phyloP scores from a whole-genome alignment of 106 monocot species.

The Phalaenopsis equestris region DNA sequence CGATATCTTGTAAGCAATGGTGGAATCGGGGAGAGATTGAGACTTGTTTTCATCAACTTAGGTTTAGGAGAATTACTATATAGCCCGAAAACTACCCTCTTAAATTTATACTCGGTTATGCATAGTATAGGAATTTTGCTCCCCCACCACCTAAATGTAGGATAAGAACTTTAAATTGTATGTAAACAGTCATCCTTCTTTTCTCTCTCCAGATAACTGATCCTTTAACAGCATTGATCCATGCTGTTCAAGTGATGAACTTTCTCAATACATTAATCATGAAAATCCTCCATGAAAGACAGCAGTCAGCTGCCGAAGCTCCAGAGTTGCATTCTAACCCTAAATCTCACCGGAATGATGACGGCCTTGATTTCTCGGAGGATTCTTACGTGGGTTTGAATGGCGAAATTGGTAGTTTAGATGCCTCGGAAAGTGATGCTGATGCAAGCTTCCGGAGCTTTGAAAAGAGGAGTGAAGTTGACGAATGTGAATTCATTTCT shows the following conservation, averaged over 20 bases:
- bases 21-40: too few species aligned
- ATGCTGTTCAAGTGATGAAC: conserved; percentile 94
- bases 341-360: conserved; percentile 24
- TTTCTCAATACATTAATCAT: conserved; percentile 69
- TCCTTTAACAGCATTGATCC: conserved; percentile 82
- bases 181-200: not conserved
- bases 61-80: too few species aligned
- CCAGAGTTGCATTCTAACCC: conserved; percentile 19
- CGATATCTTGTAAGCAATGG: not conserved
- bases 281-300: conserved; percentile 56
- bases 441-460: conserved; percentile 32
- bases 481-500: conserved; percentile 6
- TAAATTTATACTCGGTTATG: too few species aligned
- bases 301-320: conserved; percentile 24
- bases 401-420: not conserved
- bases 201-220: conserved; percentile 61
- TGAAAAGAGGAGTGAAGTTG: conserved; percentile 13
- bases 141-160: too few species aligned
- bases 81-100: too few species aligned
- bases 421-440: conserved; percentile 15
- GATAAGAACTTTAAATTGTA: too few species aligned
- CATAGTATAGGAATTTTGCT: not conserved
- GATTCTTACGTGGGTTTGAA: conserved; percentile 1
- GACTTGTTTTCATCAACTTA: too few species aligned
- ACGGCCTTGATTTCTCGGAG: conserved; percentile 7